Base-by-base conservation (phyloP, 177 flowering plant genomes). In the Tripterygium wilfordii region DNA sequence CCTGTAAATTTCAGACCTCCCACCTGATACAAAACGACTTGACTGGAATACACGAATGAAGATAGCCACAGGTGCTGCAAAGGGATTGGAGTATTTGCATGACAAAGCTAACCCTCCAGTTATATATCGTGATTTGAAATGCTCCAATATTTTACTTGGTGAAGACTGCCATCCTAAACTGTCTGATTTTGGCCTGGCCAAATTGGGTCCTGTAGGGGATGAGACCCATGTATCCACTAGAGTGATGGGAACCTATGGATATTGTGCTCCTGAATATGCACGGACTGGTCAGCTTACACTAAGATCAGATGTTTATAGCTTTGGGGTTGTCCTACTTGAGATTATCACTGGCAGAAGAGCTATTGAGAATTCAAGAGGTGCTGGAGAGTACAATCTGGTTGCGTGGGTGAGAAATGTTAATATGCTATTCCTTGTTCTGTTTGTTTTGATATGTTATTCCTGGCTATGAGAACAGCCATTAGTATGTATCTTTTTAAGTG, bases 41-140 rank as follows among this genome's bases (percentile, higher is more conserved):
- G 83, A 81, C 49, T 81, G 87, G 87, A 78, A 63, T 45, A 74
- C 76, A 10, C 69, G 87, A 61, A 81, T 78, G 87, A 81, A 71
- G 40, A 76, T 81, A 38, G 87, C 83, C 27, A 79, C 83, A n/a
- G 87, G 87, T 27, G 83, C 80, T 38, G 87, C 87, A n/a, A 76
- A 69, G 44, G 87, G 84, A 13, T 58, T 81, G 60, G 87, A 81
- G 63, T 76, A 78, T 64, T 66, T 78, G 62, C 87, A 81, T 38
- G 79, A 76, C 40, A 74, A 73, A 48, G 81, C 75, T 15, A 78
- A 67, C 29, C 87, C 87, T 19, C 83, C 84, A 33, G 87, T 81
- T 22, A 78, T 81, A 50, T 76, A 78, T 47, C 82, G 82, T 29
- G 87, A 81, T 57, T 55, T 81, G 49, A 78, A 81, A 49, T 73